Base-by-base conservation (phyloP, 345 rosid genomes). In the Lagerstroemia speciosa region DNA sequence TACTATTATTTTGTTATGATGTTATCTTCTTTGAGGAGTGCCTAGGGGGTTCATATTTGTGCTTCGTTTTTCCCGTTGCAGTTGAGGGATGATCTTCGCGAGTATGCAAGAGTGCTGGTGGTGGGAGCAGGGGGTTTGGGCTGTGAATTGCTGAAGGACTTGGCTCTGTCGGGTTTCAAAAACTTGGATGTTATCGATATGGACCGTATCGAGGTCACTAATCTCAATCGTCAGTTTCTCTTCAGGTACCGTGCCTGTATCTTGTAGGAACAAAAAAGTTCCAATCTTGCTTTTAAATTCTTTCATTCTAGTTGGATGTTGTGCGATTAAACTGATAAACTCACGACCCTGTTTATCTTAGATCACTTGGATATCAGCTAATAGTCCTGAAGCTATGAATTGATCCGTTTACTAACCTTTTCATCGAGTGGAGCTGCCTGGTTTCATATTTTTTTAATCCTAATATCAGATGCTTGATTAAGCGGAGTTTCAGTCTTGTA, bases 111-210 rank as follows among this genome's bases (percentile, higher is more conserved):
- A 68, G 74, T 94, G 48, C 78, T 94, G 80, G 99, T 93, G 71
- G 87, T 93, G 48, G 97, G 99, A 33, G 99, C 97, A 0, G 97
- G 99, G 68, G 97, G 97, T 30, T 86, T 94, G 77, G 99, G 99
- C 41, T 94, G 99, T 68, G 99, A 94, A 78, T 78, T 94, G 66
- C 86, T 94, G 22, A 94, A 94, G 77, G 96, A 94, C 79, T 78
- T 94, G 82, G 97, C 97, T 68, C 85, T 94, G 53, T 91, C 97
- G 0, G 97, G 99, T 38, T 94, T 94, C 77, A 81, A 77, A 74
- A 91, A 88, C 62, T 76, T 94, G 27, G 99, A 94, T 67, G 99
- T 94, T 70, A 94, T 94, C 52, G 97, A 94, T 62, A 94, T 94
- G 97, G 99, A 94, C 78, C 91, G 99, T 19, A 91, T 91, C 77